Percentiles rank a stretch among this genome's conserved stretches.
These are phyloP conservation scores for Aspergillus clavatus DNA, from an alignment of 2,329 filamentous ascomycete genomes.

Conservation along the genomic window DNA sequence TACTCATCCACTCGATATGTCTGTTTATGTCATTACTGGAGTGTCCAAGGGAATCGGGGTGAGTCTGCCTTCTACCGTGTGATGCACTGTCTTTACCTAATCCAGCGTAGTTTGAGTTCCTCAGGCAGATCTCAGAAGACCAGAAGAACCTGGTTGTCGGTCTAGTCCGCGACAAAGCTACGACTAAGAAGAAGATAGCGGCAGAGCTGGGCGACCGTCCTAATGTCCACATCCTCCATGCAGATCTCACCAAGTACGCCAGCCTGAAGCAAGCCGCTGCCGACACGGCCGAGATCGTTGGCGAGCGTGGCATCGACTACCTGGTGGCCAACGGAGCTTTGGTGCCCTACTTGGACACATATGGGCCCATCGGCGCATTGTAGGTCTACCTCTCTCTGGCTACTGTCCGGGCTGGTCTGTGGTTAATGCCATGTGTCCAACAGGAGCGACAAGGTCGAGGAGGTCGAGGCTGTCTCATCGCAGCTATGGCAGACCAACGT, in stretches of 20 bases:
- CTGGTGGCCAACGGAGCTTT: constrained; percentile 50
- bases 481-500: constrained; percentile 46
- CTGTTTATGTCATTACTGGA: constrained; percentile 3
- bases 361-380: constrained; percentile 35
- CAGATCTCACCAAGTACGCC: constrained; percentile 41
- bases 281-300: constrained; percentile 17
- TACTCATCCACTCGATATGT: background rate
- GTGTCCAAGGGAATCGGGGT: constrained; percentile 3
- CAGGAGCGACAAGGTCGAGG: constrained; percentile 29
- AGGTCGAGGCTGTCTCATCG: constrained; percentile 33
- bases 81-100: constrained; percentile 49
- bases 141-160: constrained; percentile 45
- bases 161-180: constrained; percentile 45
- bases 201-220: constrained; percentile 35
- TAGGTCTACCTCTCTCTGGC: constrained; percentile 22
- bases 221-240: constrained; percentile 47
- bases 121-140: constrained; percentile 44
- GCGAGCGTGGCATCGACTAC: constrained; percentile 42
- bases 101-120: constrained; percentile 54
- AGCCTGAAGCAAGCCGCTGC: constrained; percentile 33
- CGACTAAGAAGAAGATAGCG: constrained; percentile 42
- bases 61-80: background rate
- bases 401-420: background rate
- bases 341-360: constrained; percentile 26
- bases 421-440: constrained; percentile 1